Conservation (phyloP, 1,284 basidiomycete species). For the Inonotus obliquus region DNA sequence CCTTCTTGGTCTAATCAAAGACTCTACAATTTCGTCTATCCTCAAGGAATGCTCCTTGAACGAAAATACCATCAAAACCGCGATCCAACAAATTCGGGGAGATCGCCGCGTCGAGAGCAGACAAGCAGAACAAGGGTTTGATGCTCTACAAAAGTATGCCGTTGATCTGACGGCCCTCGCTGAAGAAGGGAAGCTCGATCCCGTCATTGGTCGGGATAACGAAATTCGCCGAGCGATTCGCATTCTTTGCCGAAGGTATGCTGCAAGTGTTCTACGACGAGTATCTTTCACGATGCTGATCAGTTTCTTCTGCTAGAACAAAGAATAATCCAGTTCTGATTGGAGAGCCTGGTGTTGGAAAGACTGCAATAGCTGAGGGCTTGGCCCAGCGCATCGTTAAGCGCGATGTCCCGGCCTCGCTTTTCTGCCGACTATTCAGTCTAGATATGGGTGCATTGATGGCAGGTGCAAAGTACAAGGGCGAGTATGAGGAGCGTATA, state of each 20-base stretch:
- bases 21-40: slow-evolving; percentile 56
- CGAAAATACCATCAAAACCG: slow-evolving; percentile 71
- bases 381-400: slow-evolving; percentile 95
- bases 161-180: slow-evolving; percentile 86
- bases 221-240: slow-evolving; percentile 82
- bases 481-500: slow-evolving; percentile 97
- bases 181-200: slow-evolving; percentile 89
- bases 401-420: slow-evolving; percentile 88
- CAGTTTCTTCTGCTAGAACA: slow-evolving; percentile 46
- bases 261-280: neutral
- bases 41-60: slow-evolving; percentile 76
- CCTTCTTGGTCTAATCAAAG: slow-evolving; percentile 70
- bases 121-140: slow-evolving; percentile 84
- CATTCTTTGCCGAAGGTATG: slow-evolving; percentile 70
- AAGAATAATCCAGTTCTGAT: slow-evolving; percentile 94
- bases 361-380: slow-evolving; percentile 93
- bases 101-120: slow-evolving; percentile 79
- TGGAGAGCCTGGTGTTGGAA: slow-evolving; percentile 92
- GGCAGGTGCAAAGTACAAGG: slow-evolving; percentile 95
- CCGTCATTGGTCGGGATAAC: slow-evolving; percentile 86
- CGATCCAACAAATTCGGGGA: slow-evolving; percentile 76
- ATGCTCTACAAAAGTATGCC: slow-evolving; percentile 79
- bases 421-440: slow-evolving; percentile 81
- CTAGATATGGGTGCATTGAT: slow-evolving; percentile 94
- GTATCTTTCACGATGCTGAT: slow-evolving; percentile 13